phyloP scores from a whole-genome alignment of 208 protist genomes.

The Strigomonas galati region DNA sequence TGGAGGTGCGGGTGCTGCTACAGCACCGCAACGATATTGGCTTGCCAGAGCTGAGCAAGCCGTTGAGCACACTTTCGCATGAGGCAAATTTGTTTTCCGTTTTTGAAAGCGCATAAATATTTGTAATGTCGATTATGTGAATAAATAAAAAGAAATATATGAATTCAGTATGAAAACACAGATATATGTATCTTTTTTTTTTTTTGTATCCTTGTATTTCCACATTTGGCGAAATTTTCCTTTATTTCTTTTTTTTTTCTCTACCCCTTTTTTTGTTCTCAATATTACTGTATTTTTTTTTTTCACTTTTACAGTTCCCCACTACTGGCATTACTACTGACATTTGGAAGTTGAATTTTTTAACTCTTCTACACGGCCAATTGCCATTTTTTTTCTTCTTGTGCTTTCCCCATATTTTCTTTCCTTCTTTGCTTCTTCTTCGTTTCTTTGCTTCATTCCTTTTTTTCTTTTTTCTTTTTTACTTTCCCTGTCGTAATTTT shows the following conservation, averaged over 20 bases:
- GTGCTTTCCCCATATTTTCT: background rate
- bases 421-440: slow-evolving; percentile 7
- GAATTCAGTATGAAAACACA: too few relatives aligned
- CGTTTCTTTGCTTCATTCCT: background rate
- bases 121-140: background rate
- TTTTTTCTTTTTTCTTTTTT: slow-evolving; percentile 19
- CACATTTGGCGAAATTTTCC: too few relatives aligned
- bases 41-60: slow-evolving; percentile 10
- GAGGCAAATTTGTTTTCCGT: slow-evolving; percentile 25
- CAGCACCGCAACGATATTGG: slow-evolving; percentile 12
- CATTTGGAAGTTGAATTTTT: slow-evolving; percentile 2
- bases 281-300: slow-evolving; percentile 2
- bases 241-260: slow-evolving; percentile 11
- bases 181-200: background rate
- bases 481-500: background rate
- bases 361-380: background rate
- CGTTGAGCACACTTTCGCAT: slow-evolving; percentile 21
- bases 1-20: slow-evolving; percentile 27
- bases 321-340: background rate
- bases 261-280: background rate
- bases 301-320: background rate
- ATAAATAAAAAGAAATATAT: too few relatives aligned
- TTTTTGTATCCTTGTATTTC: slow-evolving; percentile 3
- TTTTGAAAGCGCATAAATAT: slow-evolving; percentile 10
- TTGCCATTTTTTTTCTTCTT: slow-evolving; percentile 15